Percentiles rank a stretch among this genome's conserved stretches.
Evolutionary conservation across 1,284 basidiomycete genomes (phyloP).

Genomic region (Leccinum solheimii): DNA sequence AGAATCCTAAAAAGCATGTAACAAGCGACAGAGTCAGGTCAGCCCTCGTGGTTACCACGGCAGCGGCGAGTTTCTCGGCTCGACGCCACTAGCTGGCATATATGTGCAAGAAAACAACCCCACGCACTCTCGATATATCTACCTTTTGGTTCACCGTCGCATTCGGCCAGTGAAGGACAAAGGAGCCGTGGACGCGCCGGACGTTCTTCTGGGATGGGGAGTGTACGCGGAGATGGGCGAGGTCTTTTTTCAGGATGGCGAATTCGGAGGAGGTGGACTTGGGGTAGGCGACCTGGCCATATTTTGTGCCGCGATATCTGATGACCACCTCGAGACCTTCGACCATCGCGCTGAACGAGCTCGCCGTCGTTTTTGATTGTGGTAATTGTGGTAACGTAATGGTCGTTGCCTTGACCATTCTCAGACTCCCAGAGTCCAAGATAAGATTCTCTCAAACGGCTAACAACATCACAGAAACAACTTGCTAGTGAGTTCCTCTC

Average conservation of each 20-base stretch:
- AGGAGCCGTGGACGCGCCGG: slow-evolving; percentile 18
- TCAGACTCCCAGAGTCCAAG: too few species aligned
- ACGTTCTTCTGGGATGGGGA: slow-evolving; percentile 30
- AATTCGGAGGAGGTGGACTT: slow-evolving; percentile 21
- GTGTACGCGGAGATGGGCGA: slow-evolving; percentile 28
- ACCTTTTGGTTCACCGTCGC: slow-evolving; percentile 9
- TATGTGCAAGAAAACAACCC: slow-evolving; percentile 4
- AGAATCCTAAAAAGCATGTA: slow-evolving; percentile 18
- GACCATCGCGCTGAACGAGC: slow-evolving; percentile 13
- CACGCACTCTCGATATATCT: background rate
- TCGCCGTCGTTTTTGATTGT: slow-evolving; percentile 1
- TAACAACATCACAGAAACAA: too few species aligned
- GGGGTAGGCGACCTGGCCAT: slow-evolving; percentile 13
- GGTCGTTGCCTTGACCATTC: background rate
- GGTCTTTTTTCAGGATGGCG: slow-evolving; percentile 32
- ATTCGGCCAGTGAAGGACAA: slow-evolving; percentile 27
- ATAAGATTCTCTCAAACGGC: too few species aligned
- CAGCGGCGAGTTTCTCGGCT: background rate
- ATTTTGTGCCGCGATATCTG: slow-evolving; percentile 24
- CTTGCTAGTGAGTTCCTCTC: too few species aligned
- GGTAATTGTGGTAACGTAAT: background rate
- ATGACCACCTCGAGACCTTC: slow-evolving; percentile 29
- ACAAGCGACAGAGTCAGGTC: background rate
- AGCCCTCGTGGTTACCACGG: background rate
- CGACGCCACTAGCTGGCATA: slow-evolving; percentile 1